Evolutionary conservation across 768 basidiomycete species (phyloP), one percentile per base, ranked within the genome.

Genomic region (Chalciporus sphaerocephalus): DNA sequence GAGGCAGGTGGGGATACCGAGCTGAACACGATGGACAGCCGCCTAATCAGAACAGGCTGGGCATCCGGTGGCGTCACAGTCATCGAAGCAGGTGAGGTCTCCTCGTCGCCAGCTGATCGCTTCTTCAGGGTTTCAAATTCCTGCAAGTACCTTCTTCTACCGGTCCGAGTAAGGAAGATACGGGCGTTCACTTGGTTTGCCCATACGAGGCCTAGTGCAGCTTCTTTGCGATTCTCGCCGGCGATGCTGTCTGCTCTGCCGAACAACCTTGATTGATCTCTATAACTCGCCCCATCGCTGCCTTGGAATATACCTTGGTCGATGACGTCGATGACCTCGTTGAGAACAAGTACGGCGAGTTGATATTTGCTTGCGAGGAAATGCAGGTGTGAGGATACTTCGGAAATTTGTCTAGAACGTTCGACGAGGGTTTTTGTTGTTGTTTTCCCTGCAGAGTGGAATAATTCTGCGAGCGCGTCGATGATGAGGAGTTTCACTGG

Each of bases 171-270:
- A 41, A 96, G 75, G 74, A 95, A 83, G 37, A 97, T 76, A 18
- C 95, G 79, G 4, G 75, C 76, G 54, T 95, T 94, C 46, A 98
- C 74, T 57, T 91, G 86, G 64, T 95, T 97, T 13, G 94, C 87
- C 95, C 95, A 98, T 8, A 82, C 83, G 40, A 96, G 80, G 3
- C 94, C 94, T 2, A 98, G 70, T 30, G 78, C 80, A 0, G 88
- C 92, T 65, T 95, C 87, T 58, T 92, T 92, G 36, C 62, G 66
- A 46, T 75, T 69, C 47, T 81, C 80, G 2, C 79, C 79, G 1
- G 78, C 74, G 18, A 79, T 60, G 42, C 70, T 78, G 55, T 81
- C 74, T 18, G 80, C 79, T 15, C 83, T 77, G 32, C 74, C 76
- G 61, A 95, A 96, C 80, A 85, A 83, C 15, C 78, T 77, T 3